These are phyloP conservation scores for Paramecium sexaurelia DNA, from an alignment of 73 alveolate genomes.

Conservation along the genomic window DNA sequence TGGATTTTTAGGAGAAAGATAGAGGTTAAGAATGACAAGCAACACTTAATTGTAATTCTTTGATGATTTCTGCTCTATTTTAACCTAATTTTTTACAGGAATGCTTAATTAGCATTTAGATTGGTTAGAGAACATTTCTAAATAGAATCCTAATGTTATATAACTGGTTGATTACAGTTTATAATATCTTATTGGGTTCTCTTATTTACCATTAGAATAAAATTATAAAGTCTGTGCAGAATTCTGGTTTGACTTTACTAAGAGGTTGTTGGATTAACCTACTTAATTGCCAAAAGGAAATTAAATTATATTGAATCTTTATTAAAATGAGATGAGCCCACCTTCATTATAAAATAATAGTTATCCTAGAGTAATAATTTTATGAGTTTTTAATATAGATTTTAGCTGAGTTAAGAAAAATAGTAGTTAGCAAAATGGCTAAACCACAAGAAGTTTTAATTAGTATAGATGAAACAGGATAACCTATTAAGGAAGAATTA, in stretches of 20 bases:
- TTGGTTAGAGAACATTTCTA: conserved; percentile 60
- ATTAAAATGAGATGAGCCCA: conserved; percentile 10
- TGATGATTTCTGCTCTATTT: conserved; percentile 34
- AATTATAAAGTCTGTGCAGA: conserved; percentile 85
- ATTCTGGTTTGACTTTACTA: conserved; percentile 80
- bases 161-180: conserved; percentile 51
- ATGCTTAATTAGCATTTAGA: conserved; percentile 60
- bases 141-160: neutral
- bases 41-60: conserved; percentile 36
- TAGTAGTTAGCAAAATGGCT: conserved; percentile 90
- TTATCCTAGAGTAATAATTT: conserved; percentile 61
- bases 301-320: conserved; percentile 49
- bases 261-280: conserved; percentile 69
- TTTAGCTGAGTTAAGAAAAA: conserved; percentile 78
- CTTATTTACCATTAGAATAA: conserved; percentile 79
- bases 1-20: conserved; percentile 48
- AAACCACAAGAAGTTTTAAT: conserved; percentile 98
- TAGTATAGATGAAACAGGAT: conserved; percentile 88
- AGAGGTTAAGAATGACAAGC: conserved; percentile 49
- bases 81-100: conserved; percentile 48
- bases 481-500: conserved; percentile 81
- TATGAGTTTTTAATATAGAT: conserved; percentile 67
- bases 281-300: conserved; percentile 62
- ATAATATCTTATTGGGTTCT: conserved; percentile 71
- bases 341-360: conserved; percentile 52